Evolutionary conservation across 345 rosid genomes (phyloP), one percentile per base, ranked within the genome.

Genomic region (Fremontodendron californicum): DNA sequence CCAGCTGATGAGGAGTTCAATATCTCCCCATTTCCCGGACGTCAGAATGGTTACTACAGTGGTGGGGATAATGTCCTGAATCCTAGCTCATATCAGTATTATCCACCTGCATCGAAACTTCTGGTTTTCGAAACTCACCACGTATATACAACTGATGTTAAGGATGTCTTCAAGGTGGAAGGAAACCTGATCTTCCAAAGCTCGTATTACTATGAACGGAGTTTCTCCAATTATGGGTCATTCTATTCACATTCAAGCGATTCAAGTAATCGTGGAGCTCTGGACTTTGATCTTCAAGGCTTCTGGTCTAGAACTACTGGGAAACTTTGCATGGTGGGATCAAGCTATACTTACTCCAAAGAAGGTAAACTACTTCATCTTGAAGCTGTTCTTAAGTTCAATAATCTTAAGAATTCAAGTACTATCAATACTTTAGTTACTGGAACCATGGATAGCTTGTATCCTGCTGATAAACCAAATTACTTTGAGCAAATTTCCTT

Each of bases 251-350:
- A 65, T 68, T 45, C 73, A 1, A 15, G 55, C 6, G 54, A 69
- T 69, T 69, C 40, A 19, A 45, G 55, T 16, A 13, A 9, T 6
- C 55, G 73, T 0, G 73, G 57, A 25, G 54, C 23, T 69, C 57
- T 69, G 73, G 73, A 69, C 39, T 46, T 88, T 74, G 61, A 78
- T 73, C 75, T 88, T 0, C 81, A 58, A 6, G 93, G 93, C 62
- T 84, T 85, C 77, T 87, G 90, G 90, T 87, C 89, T 3, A 71
- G 74, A 75, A 66, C 79, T n/a, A 74, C 83, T 0, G 87, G 85
- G 71, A 75, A 78, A 65, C 84, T 90, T 79, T 90, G 93, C 77
- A 83, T 82, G 89, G 85, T 88, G 57, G 90, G 85, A 77, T 49
- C 78, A 35, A 75, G 85, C 11, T 74, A 75, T 35, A 21, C 46